Percentiles rank a stretch among this genome's conserved stretches.
These are phyloP conservation scores for Pythium scleroteichum DNA, from an alignment of 352 stramenopile genomes.

Conservation along the genomic window DNA sequence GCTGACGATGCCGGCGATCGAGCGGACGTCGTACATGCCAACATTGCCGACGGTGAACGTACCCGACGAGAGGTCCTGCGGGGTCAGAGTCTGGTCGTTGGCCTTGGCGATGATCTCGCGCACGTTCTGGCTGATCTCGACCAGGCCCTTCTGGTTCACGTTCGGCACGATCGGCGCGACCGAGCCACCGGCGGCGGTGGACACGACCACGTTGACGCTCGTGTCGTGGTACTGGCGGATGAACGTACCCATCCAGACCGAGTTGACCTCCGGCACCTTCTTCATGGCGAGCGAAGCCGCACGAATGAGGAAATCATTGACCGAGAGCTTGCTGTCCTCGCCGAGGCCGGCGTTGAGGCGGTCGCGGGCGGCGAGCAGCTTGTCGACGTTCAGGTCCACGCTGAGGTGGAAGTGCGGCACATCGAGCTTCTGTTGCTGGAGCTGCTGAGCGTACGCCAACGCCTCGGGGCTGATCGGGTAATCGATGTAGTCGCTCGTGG, in stretches of 20 bases:
- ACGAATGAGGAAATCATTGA: slow-evolving; percentile 99
- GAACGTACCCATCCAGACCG: slow-evolving; percentile 84
- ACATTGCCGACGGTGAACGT: slow-evolving; percentile 98
- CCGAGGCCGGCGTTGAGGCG: slow-evolving; percentile 90
- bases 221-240: slow-evolving; percentile 95
- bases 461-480: slow-evolving; percentile 88
- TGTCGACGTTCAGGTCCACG: slow-evolving; percentile 92
- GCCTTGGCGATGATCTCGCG: slow-evolving; percentile 54
- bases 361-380: slow-evolving; percentile 90
- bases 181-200: slow-evolving; percentile 65
- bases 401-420: slow-evolving; percentile 98
- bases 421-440: slow-evolving; percentile 93
- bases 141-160: slow-evolving; percentile 89
- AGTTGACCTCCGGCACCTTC: slow-evolving; percentile 95
- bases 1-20: slow-evolving; percentile 93
- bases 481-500: slow-evolving; percentile 89
- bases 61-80: slow-evolving; percentile 72
- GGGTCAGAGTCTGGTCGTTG: slow-evolving; percentile 39
- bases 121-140: slow-evolving; percentile 90
- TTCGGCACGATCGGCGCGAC: slow-evolving; percentile 97
- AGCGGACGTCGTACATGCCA: slow-evolving; percentile 96
- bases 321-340: slow-evolving; percentile 92
- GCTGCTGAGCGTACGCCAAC: slow-evolving; percentile 78
- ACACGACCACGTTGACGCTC: slow-evolving; percentile 93
- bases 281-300: slow-evolving; percentile 94